Evolutionary conservation across 2,329 filamentous ascomycete genomes (phyloP).

Genomic region (Anisogramma anomala): DNA sequence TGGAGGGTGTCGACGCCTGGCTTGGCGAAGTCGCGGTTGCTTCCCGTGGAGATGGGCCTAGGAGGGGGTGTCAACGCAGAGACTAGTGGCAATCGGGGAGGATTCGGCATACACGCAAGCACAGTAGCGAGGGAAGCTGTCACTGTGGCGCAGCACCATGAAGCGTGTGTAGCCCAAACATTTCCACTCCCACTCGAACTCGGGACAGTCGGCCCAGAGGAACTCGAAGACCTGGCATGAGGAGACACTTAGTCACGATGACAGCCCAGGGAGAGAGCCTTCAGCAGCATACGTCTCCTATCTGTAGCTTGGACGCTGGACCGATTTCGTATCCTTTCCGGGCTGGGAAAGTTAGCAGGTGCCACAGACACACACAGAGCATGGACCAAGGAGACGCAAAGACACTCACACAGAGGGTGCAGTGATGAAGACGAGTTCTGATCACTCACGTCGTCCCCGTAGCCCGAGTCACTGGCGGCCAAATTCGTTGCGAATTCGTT

Average conservation of each 20-base stretch:
- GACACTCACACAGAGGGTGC: constrained; percentile 24
- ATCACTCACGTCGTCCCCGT: constrained; percentile 25
- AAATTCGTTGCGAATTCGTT: constrained; percentile 24
- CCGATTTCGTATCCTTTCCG: constrained; percentile 27
- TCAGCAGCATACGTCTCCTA: constrained; percentile 28
- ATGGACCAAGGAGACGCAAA: background rate
- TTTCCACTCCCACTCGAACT: constrained; percentile 29
- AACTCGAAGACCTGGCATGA: constrained; percentile 28
- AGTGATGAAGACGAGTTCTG: constrained; percentile 20
- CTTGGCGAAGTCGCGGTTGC: constrained; percentile 25
- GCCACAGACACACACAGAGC: background rate
- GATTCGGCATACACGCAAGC: constrained; percentile 25
- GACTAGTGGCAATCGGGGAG: background rate
- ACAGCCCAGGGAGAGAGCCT: constrained; percentile 3
- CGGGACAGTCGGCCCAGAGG: constrained; percentile 26
- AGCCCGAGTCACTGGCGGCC: constrained; percentile 24
- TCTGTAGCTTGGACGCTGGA: constrained; percentile 23
- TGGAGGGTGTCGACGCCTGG: constrained; percentile 26
- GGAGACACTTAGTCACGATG: constrained; percentile 4
- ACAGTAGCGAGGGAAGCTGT: constrained; percentile 25
- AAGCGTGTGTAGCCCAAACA: constrained; percentile 27
- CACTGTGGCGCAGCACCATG: constrained; percentile 27
- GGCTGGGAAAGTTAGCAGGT: constrained; percentile 17
- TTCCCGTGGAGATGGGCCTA: constrained; percentile 25
- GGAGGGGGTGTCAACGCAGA: constrained; percentile 1